Evolutionary conservation across 2,329 filamentous ascomycete species (phyloP).

Genomic region (Penicillium sp.): DNA sequence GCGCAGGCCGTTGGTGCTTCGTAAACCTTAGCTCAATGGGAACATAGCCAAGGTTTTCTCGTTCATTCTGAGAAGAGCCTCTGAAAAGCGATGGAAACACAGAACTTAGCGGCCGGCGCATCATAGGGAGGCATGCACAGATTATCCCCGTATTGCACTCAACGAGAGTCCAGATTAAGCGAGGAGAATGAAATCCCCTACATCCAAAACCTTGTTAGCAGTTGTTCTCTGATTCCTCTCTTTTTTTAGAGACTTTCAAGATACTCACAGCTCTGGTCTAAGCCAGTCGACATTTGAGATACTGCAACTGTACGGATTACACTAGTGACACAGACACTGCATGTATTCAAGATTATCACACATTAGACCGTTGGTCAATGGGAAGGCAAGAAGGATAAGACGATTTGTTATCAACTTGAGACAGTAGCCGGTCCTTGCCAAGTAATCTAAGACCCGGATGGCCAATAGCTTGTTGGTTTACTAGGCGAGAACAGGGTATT

Average conservation of each 20-base stretch:
- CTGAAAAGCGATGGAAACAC: constrained; percentile 14
- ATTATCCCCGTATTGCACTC: constrained; percentile 24
- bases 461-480: no score
- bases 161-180: constrained; percentile 22
- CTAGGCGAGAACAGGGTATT: no score
- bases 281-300: background rate
- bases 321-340: constrained; percentile 4
- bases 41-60: background rate
- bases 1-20: no score
- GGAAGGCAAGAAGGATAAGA: no score
- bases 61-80: background rate
- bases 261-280: constrained; percentile 2
- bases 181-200: constrained; percentile 4
- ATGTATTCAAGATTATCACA: background rate
- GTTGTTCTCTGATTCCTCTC: background rate
- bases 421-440: no score
- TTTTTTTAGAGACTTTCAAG: no score
- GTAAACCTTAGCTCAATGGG: background rate
- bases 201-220: background rate
- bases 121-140: constrained; percentile 32
- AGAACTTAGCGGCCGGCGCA: constrained; percentile 24
- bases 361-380: background rate
- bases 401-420: background rate
- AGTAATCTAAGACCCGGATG: no score
- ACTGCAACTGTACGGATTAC: constrained; percentile 1